These are phyloP conservation scores for Pneumocystis jirovecii DNA, from an alignment of 1,139 yeast genomes.

Conservation along the genomic window DNA sequence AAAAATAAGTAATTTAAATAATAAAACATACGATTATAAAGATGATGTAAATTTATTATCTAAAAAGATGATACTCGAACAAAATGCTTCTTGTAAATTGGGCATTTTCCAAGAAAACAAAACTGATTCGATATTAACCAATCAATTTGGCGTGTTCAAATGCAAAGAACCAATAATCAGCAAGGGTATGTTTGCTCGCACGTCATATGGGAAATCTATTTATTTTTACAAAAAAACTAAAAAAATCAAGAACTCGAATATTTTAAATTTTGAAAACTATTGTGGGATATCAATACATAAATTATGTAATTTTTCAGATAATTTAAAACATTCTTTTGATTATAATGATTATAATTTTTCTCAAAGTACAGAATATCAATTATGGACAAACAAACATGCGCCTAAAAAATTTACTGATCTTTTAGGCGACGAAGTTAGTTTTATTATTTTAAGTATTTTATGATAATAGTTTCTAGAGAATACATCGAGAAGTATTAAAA, in stretches of 20 bases:
- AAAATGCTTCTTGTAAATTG: not conserved
- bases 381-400: conserved; percentile 65
- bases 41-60: not conserved
- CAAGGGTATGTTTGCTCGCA: not conserved
- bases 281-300: not conserved
- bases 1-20: not conserved
- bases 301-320: not conserved
- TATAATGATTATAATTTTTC: conserved; percentile 2
- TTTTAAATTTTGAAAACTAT: not conserved
- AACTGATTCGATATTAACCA: not conserved
- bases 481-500: conserved; percentile 51
- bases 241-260: not conserved
- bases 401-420: conserved; percentile 59
- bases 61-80: not conserved
- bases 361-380: conserved; percentile 1
- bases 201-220: not conserved
- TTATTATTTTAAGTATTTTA: not conserved
- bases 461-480: conserved; percentile 22
- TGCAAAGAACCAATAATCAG: not conserved
- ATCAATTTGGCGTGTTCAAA: not conserved
- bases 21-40: not conserved
- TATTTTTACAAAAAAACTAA: not conserved
- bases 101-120: not conserved
- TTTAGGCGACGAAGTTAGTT: conserved; percentile 52
- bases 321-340: not conserved